A percentile compares a stretch with the other conserved stretches of the same genome.
Conservation (phyloP, 805 yeast genomes). For the Saccharomycopsis synnaedendra region DNA sequence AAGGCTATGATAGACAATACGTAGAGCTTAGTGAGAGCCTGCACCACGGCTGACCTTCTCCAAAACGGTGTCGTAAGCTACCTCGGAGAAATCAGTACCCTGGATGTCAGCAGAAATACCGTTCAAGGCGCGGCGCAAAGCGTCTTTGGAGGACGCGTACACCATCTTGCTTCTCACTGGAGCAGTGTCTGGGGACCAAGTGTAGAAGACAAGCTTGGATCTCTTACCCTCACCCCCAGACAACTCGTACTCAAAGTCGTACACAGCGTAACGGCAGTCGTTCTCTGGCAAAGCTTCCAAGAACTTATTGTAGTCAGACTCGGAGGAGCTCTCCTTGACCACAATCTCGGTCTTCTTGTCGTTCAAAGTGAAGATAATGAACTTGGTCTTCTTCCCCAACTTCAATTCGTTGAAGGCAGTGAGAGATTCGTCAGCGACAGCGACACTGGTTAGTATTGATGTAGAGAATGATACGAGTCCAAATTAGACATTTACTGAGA, state of each 20-base stretch:
- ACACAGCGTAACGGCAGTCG: slow-evolving; percentile 93
- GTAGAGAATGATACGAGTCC: slow-evolving; percentile 11
- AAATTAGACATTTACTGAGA: neutral
- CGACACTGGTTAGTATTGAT: slow-evolving; percentile 44
- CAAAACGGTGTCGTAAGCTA: slow-evolving; percentile 84
- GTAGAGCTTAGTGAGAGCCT: too few species aligned
- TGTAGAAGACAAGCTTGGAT: slow-evolving; percentile 56
- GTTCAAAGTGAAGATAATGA: slow-evolving; percentile 69
- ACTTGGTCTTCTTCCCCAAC: slow-evolving; percentile 84
- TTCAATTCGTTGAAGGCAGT: slow-evolving; percentile 92
- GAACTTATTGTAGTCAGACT: slow-evolving; percentile 71
- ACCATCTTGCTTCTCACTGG: slow-evolving; percentile 94
- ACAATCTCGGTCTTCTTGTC: slow-evolving; percentile 83
- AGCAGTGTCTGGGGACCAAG: slow-evolving; percentile 98
- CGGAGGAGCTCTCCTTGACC: slow-evolving; percentile 74
- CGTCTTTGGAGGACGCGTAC: slow-evolving; percentile 96
- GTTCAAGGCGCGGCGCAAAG: slow-evolving; percentile 91
- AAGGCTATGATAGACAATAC: too few species aligned
- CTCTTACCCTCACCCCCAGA: slow-evolving; percentile 91
- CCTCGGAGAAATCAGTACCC: slow-evolving; percentile 97
- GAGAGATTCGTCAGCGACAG: slow-evolving; percentile 83
- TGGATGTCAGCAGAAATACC: slow-evolving; percentile 93
- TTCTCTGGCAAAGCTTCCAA: slow-evolving; percentile 85
- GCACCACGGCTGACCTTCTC: slow-evolving; percentile 79
- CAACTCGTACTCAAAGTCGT: slow-evolving; percentile 92